Evolutionary conservation across 2,329 filamentous ascomycete genomes (phyloP).

Genomic region (Beauveria rudraprayagi): DNA sequence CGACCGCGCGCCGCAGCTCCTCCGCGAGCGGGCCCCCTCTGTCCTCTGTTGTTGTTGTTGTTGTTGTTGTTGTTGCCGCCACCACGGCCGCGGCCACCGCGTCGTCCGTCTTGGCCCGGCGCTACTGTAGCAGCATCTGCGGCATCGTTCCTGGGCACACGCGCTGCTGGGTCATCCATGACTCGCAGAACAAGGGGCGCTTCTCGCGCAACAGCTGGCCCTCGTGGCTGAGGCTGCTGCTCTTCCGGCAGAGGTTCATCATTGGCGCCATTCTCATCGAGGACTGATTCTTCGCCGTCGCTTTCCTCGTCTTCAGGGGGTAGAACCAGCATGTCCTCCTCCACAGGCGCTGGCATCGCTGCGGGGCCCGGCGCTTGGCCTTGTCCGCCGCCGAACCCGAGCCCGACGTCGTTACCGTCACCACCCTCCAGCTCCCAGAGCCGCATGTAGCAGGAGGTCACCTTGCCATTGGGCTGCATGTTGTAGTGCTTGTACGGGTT

Average conservation of each 20-base stretch:
- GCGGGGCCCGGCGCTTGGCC: slow-evolving; percentile 14
- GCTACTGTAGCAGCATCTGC: slow-evolving; percentile 16
- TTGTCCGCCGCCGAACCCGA: slow-evolving; percentile 34
- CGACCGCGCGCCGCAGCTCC: slow-evolving; percentile 7
- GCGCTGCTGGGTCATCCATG: slow-evolving; percentile 29
- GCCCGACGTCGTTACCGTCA: slow-evolving; percentile 51
- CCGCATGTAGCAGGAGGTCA: slow-evolving; percentile 68
- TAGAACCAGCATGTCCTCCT: slow-evolving; percentile 16
- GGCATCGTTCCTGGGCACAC: slow-evolving; percentile 1
- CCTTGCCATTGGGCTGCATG: slow-evolving; percentile 39
- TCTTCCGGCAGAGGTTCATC: neutral
- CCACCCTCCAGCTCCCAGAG: slow-evolving; percentile 86
- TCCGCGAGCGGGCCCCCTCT: slow-evolving; percentile 8
- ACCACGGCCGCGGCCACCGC: slow-evolving; percentile 21
- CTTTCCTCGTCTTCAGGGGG: slow-evolving; percentile 24
- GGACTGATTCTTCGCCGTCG: slow-evolving; percentile 20
- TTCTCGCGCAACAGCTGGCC: slow-evolving; percentile 41
- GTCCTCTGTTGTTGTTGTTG: slow-evolving; percentile 16
- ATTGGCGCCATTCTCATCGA: slow-evolving; percentile 1
- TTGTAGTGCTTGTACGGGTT: slow-evolving; percentile 93
- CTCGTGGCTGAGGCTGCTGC: neutral
- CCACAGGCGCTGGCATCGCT: slow-evolving; percentile 11
- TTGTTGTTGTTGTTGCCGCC: slow-evolving; percentile 12
- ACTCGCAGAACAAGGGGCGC: slow-evolving; percentile 50
- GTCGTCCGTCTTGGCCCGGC: slow-evolving; percentile 18